phyloP scores from a whole-genome alignment of 148 eudicot genomes.

The Rhododendron griersonianum region DNA sequence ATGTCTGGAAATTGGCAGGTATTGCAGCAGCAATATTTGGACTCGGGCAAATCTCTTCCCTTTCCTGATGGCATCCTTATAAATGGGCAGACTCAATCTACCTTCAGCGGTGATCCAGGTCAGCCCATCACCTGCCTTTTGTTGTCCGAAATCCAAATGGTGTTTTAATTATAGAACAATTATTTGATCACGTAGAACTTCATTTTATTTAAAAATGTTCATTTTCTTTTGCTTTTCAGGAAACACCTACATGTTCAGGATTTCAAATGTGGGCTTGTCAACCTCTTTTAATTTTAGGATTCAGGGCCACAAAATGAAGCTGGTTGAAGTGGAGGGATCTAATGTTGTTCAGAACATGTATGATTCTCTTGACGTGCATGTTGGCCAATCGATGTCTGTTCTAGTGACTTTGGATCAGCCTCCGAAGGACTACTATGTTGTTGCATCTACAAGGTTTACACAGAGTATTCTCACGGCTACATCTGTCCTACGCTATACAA shows the following conservation, averaged over 20 bases:
- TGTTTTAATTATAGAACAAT: background rate
- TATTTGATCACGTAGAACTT: background rate
- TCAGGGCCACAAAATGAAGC: slow-evolving; percentile 71
- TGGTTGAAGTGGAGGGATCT: slow-evolving; percentile 95
- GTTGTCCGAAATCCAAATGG: background rate
- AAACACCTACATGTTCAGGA: slow-evolving; percentile 78
- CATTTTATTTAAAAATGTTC: background rate
- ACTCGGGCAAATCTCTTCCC: slow-evolving; percentile 58
- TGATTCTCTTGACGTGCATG: slow-evolving; percentile 76
- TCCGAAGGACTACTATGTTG: slow-evolving; percentile 78
- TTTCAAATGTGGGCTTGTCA: slow-evolving; percentile 76
- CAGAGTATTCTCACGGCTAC: slow-evolving; percentile 15
- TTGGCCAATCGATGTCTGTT: slow-evolving; percentile 79
- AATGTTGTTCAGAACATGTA: slow-evolving; percentile 61
- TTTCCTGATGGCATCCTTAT: slow-evolving; percentile 76
- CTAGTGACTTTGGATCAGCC: slow-evolving; percentile 74
- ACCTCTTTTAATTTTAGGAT: slow-evolving; percentile 79
- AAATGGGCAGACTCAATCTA: slow-evolving; percentile 52
- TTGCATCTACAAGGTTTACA: slow-evolving; percentile 76
- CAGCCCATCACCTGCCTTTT: background rate
- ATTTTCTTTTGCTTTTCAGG: slow-evolving; percentile 41
- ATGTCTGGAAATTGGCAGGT: slow-evolving; percentile 33
- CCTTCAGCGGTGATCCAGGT: slow-evolving; percentile 84
- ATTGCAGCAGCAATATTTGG: slow-evolving; percentile 46
- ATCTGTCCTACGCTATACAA: background rate